Conservation (phyloP, 345 rosid genomes). For the Boechera stricta region DNA sequence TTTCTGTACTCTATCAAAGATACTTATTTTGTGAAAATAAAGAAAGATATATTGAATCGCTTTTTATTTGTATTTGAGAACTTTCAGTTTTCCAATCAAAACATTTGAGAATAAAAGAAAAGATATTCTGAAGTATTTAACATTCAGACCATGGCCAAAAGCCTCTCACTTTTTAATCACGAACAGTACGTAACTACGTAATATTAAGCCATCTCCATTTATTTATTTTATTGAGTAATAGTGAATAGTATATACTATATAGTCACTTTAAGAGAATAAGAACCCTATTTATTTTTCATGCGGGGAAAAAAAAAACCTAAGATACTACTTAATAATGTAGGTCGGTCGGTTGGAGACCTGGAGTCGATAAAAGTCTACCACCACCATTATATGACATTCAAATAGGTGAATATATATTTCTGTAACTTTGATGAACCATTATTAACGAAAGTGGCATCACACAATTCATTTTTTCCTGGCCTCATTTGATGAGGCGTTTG, state of each 20-base stretch:
- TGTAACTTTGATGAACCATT: not conserved
- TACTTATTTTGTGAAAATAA: not conserved
- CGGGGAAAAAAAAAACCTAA: not conserved
- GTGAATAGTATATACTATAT: constrained; percentile 17
- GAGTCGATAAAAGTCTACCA: constrained; percentile 22
- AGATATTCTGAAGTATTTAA: constrained; percentile 29
- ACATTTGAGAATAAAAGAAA: constrained; percentile 35
- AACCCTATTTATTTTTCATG: constrained; percentile 2
- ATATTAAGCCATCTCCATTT: not conserved
- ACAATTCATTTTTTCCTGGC: not conserved
- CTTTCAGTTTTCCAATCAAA: constrained; percentile 28
- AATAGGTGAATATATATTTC: not conserved
- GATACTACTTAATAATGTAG: constrained; percentile 32
- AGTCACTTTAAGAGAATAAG: constrained; percentile 2
- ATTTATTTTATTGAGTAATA: constrained; percentile 2
- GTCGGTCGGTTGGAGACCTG: not conserved
- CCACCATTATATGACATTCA: not conserved
- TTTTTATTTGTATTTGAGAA: not conserved
- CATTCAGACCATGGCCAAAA: constrained; percentile 32
- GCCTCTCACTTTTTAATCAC: constrained; percentile 7
- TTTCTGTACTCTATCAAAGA: not conserved
- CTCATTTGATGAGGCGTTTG: not conserved
- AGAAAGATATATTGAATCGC: not conserved
- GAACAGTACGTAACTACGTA: constrained; percentile 12
- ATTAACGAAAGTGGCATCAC: not conserved